A percentile compares a stretch with the other conserved stretches of the same genome.
These are phyloP conservation scores for Lignosus rhinocerotis DNA, from an alignment of 1,284 basidiomycete genomes.

Conservation along the genomic window DNA sequence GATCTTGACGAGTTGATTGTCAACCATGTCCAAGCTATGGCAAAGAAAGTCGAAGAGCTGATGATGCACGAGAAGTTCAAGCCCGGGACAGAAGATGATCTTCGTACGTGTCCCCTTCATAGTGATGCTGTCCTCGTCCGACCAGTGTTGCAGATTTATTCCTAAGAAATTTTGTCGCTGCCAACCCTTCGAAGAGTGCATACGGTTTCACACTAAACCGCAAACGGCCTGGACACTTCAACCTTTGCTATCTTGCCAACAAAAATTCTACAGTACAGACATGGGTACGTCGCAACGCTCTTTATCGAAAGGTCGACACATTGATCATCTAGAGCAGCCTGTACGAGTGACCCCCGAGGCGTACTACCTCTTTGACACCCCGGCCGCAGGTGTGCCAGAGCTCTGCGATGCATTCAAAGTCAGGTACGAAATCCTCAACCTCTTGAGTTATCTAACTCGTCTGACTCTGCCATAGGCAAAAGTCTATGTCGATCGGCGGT, in stretches of 20 bases:
- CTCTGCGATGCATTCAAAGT: constrained; percentile 97
- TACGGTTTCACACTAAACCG: constrained; percentile 96
- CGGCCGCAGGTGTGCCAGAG: constrained; percentile 87
- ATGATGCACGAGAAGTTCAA: constrained; percentile 98
- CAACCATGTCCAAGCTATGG: constrained; percentile 95
- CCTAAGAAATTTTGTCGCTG: constrained; percentile 87
- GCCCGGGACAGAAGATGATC: constrained; percentile 82
- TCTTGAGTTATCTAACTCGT: constrained; percentile 11
- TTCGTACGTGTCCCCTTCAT: constrained; percentile 63
- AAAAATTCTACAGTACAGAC: constrained; percentile 89
- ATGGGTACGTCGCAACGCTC: constrained; percentile 64
- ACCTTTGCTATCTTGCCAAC: constrained; percentile 91
- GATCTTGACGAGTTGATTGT: constrained; percentile 98
- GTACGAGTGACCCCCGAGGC: constrained; percentile 89
- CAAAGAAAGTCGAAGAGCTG: constrained; percentile 91
- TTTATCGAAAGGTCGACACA: not conserved
- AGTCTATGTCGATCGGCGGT: constrained; percentile 71
- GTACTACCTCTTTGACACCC: constrained; percentile 86
- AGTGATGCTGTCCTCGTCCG: constrained; percentile 3
- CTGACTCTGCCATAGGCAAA: constrained; percentile 49
- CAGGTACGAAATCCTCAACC: constrained; percentile 47
- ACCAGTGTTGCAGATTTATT: constrained; percentile 64
- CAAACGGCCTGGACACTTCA: constrained; percentile 90
- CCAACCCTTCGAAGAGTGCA: constrained; percentile 92
- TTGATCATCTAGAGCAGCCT: constrained; percentile 51